phyloP scores from a whole-genome alignment of 208 protist genomes.

The Novymonas esmeraldas region DNA sequence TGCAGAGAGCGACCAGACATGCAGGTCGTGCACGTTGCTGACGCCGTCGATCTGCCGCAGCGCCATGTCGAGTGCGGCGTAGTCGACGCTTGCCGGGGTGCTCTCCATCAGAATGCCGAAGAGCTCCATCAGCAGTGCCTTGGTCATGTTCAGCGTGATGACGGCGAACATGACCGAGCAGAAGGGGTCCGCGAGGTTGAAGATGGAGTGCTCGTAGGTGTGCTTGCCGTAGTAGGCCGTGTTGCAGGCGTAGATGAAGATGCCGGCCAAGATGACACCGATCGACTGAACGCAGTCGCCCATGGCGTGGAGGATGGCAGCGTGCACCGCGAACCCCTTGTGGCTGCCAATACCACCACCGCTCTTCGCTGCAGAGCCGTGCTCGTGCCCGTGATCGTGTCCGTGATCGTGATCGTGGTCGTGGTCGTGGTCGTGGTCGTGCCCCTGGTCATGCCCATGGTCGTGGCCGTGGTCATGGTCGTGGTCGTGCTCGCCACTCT shows the following conservation, averaged over 20 bases:
- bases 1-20: slow-evolving; percentile 89
- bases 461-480: slow-evolving; percentile 40
- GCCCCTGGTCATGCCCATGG: slow-evolving; percentile 33
- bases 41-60: slow-evolving; percentile 71
- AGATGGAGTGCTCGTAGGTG: slow-evolving; percentile 59
- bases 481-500: not conserved
- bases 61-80: slow-evolving; percentile 45
- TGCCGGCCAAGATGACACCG: slow-evolving; percentile 86
- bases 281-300: slow-evolving; percentile 91
- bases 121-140: slow-evolving; percentile 60
- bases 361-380: slow-evolving; percentile 13
- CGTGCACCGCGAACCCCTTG: slow-evolving; percentile 67
- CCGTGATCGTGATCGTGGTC: slow-evolving; percentile 41
- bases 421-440: slow-evolving; percentile 31
- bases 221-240: slow-evolving; percentile 38
- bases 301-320: slow-evolving; percentile 88
- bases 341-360: slow-evolving; percentile 16
- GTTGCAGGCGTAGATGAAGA: slow-evolving; percentile 83
- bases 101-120: slow-evolving; percentile 91
- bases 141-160: slow-evolving; percentile 89
- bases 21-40: slow-evolving; percentile 84
- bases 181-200: slow-evolving; percentile 90
- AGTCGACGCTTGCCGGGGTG: slow-evolving; percentile 76
- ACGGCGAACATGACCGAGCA: slow-evolving; percentile 88
- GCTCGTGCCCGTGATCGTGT: slow-evolving; percentile 54